Base-by-base conservation (phyloP, 306 rosid species). In the Purshia tridentata region DNA sequence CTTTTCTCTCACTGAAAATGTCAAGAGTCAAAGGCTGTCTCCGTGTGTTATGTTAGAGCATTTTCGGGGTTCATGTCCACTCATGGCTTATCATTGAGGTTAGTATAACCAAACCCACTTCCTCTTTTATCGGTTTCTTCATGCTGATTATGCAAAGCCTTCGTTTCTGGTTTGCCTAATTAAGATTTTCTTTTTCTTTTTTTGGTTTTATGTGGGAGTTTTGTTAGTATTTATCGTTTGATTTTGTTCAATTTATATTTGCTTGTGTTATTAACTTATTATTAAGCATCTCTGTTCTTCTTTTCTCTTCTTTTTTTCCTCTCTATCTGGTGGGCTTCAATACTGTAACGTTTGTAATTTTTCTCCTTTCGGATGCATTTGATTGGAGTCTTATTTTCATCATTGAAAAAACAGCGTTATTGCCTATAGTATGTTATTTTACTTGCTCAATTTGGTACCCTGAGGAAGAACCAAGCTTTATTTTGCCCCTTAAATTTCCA, bases 21-120 rank as follows among this genome's bases (percentile, higher is more conserved):
- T 52, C 76, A 55, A n/a, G 50, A 50, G 69, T 72, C 44, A 45
- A 50, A 59, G 58, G 12, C 18, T 42, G 18, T 9, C 41, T 39
- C 39, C 20, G 4, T 71, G 62, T 47, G 61, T 65, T 63, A 11
- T 39, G n/a, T 35, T 46, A 52, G 15, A 16, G 37, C 48, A 0
- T 57, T 29, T 57, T 20, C 13, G 13, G 35, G 47, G 29, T 46
- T 44, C 42, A 6, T 19, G 41, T 6, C 20, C 9, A 54, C 35
- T 42, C 8, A 47, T 57, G 74, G 61, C 49, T 53, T 52, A 47
- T 73, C 76, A 35, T 42, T 82, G 71, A 77, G 80, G 85, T 73
- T 45, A 42, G 83, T 58, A 9, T 2, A 45, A 7, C 66, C 52
- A 46, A 60, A 61, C 64, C 72, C 72, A 59, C 9, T 65, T 70